phyloP scores from a whole-genome alignment of 2,329 filamentous ascomycete genomes.

The Sclerotiophoma versabilis region DNA sequence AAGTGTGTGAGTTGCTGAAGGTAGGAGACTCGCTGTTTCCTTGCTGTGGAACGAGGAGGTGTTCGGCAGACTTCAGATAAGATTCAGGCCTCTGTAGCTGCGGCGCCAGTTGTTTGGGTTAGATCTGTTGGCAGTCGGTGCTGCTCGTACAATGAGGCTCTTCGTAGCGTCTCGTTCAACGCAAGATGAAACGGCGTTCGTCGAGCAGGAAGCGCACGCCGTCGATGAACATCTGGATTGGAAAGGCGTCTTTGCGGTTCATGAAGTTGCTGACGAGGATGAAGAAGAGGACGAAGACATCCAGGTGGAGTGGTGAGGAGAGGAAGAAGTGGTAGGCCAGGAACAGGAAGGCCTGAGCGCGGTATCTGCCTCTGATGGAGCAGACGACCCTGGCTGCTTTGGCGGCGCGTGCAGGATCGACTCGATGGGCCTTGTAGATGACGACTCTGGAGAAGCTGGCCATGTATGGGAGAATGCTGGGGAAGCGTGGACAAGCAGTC shows the following conservation, averaged over 20 bases:
- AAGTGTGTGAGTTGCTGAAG: too few relatives aligned
- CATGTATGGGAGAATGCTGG: conserved; percentile 8
- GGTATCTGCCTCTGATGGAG: conserved; percentile 39
- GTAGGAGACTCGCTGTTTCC: too few relatives aligned
- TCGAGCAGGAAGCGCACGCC: conserved; percentile 37
- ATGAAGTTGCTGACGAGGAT: conserved; percentile 48
- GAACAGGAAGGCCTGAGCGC: conserved; percentile 42
- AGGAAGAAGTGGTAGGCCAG: conserved; percentile 46
- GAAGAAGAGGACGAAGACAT: conserved; percentile 45
- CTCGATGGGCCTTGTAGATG: conserved; percentile 18
- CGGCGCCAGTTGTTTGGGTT: not conserved
- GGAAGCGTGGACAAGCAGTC: not conserved
- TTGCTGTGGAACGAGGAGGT: too few relatives aligned
- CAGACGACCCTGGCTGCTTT: conserved; percentile 36
- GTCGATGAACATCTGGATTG: conserved; percentile 35
- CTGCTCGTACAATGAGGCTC: too few relatives aligned
- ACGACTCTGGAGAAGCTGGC: conserved; percentile 24
- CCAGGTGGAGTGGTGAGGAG: conserved; percentile 38
- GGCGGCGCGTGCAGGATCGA: conserved; percentile 26
- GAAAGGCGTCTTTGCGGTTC: conserved; percentile 41
- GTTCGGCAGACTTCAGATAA: too few relatives aligned
- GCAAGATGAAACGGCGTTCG: conserved; percentile 36
- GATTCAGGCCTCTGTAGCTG: too few relatives aligned
- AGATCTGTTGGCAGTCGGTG: not conserved
- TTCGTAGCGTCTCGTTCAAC: conserved; percentile 18